Evolutionary conservation across 73 alveolate species (phyloP).

Genomic region (Symbiodinium natans): DNA sequence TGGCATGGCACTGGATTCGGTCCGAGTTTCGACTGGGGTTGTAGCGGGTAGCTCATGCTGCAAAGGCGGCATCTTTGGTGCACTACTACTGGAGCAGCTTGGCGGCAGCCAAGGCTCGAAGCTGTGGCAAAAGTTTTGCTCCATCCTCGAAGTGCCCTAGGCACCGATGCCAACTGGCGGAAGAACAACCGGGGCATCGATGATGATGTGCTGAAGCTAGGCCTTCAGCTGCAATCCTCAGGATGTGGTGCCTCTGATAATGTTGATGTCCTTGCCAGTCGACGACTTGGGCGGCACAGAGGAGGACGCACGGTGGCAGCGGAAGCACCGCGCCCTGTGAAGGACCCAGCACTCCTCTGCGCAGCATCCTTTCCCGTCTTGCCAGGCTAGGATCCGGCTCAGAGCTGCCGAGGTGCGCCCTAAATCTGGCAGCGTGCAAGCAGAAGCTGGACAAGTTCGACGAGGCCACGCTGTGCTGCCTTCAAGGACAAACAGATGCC

Average conservation of each 20-base stretch:
- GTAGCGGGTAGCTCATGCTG: too few species aligned
- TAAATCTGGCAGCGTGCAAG: constrained; percentile 77
- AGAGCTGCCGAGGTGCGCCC: constrained; percentile 39
- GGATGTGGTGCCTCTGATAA: too few species aligned
- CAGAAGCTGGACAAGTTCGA: constrained; percentile 90
- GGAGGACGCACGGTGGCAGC: constrained; percentile 81
- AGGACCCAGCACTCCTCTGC: background rate
- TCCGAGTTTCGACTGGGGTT: too few species aligned
- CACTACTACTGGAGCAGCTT: constrained; percentile 92
- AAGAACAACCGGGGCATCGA: constrained; percentile 94
- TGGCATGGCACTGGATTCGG: background rate
- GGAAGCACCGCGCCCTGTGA: constrained; percentile 80
- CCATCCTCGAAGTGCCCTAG: constrained; percentile 19
- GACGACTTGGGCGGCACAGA: constrained; percentile 77
- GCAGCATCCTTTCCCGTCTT: too few species aligned
- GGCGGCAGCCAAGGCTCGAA: background rate
- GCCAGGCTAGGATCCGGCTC: too few species aligned
- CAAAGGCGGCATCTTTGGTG: constrained; percentile 93
- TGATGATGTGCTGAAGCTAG: constrained; percentile 94
- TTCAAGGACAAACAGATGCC: too few species aligned
- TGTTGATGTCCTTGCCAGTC: too few species aligned
- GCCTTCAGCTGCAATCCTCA: too few species aligned
- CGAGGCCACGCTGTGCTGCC: background rate
- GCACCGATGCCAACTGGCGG: constrained; percentile 95
- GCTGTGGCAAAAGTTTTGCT: constrained; percentile 11